Evolutionary conservation across 345 rosid species (phyloP).

Genomic region (Rhodamnia rubescens): DNA sequence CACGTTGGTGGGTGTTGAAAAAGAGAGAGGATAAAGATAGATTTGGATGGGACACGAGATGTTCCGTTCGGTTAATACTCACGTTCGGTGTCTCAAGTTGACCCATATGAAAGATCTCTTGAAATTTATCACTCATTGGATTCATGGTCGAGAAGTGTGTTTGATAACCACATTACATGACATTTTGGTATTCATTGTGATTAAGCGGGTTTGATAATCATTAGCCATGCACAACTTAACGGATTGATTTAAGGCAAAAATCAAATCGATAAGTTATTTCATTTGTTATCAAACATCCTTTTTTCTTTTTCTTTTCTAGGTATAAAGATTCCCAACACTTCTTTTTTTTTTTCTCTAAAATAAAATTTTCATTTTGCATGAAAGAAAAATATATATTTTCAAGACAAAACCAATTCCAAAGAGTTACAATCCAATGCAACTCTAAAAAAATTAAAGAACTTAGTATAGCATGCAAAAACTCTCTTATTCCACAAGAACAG

Average conservation of each 20-base stretch:
- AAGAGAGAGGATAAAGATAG: not conserved
- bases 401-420: too few species aligned
- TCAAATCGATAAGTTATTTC: not conserved
- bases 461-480: too few species aligned
- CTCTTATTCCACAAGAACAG: too few species aligned
- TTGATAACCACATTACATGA: not conserved
- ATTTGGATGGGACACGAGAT: not conserved
- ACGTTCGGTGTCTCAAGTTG: not conserved
- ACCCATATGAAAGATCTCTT: not conserved
- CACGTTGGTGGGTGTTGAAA: not conserved
- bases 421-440: too few species aligned
- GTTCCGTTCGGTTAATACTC: not conserved
- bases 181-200: not conserved
- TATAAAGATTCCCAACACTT: not conserved
- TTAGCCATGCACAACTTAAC: not conserved
- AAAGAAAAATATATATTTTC: too few species aligned
- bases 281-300: not conserved
- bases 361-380: too few species aligned
- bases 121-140: not conserved
- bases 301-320: not conserved
- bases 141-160: not conserved
- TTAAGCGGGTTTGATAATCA: not conserved
- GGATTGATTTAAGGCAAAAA: not conserved
- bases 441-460: too few species aligned
- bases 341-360: too few species aligned